Evolutionary conservation across 1,284 basidiomycete species (phyloP), one percentile per base, ranked within the genome.

Genomic region (Earliella scabrosa): DNA sequence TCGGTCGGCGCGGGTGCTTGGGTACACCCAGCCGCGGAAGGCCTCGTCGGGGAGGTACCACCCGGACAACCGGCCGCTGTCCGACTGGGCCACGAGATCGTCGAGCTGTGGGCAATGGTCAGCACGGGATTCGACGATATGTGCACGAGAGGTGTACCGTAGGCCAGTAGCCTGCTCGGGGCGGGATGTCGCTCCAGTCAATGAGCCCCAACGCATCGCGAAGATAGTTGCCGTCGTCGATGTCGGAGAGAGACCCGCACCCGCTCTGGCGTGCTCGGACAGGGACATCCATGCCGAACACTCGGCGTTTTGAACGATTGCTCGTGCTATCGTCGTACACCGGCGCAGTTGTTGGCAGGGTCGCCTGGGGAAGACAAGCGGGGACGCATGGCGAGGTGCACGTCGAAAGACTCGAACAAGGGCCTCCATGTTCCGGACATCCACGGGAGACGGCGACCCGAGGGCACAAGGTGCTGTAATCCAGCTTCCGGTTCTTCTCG

Each of bases 141-240:
- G 26, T 41, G 18, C 18, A 18, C 21, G 27, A 8, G 26, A 21
- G 38, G 26, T 35, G 34, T 27, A 52, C 50, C 36, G 32, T 39
- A 11, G 43, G 43, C 35, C 44, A 52, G 26, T 52, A 52, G 26
- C 50, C 50, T 9, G 20, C n/a, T 10, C 16, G 34, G 9, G 50
- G 50, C 10, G 50, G 50, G 4, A 52, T 16, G 3, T 45, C 50
- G 50, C 50, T 52, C 50, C 43, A 52, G 41, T 52, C 35, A 24
- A 34, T 45, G 18, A 52, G 50, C 2, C 34, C 34, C 20, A 52
- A 43, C 8, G 50, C 50, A 9, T 31, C 29, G 43, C 43, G 34
- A 13, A 52, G 43, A 32, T 52, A 52, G 34, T 27, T 35, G 23
- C 26, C 44, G 24, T 52, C 41, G 27, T 52, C 50, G 10, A 26